Conservation (phyloP, 345 rosid genomes). For the Corchorus capsularis region DNA sequence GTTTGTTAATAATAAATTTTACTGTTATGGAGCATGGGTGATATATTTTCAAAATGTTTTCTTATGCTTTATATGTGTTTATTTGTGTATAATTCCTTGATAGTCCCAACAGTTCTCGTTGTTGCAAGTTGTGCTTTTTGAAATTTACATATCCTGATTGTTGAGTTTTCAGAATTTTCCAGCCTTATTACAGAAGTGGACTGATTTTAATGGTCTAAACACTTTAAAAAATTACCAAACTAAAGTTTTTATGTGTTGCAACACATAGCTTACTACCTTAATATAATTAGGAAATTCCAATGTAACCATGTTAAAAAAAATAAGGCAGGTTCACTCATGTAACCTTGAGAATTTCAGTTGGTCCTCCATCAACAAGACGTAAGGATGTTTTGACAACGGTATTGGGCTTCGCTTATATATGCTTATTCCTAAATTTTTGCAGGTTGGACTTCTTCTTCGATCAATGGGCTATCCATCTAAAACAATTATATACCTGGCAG, state of each 20-base stretch:
- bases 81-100: too few species aligned
- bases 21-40: not conserved
- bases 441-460: slow-evolving; percentile 93
- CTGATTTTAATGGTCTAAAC: not conserved
- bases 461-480: slow-evolving; percentile 89
- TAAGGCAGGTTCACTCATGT: too few species aligned
- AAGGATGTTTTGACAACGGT: not conserved
- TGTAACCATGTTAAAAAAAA: not conserved
- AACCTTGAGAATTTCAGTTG: too few species aligned
- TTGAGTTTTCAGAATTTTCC: not conserved
- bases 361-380: not conserved
- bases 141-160: not conserved
- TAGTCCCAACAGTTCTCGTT: too few species aligned
- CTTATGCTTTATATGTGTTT: too few species aligned
- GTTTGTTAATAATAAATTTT: slow-evolving; percentile 36
- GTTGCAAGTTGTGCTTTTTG: not conserved
- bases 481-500: slow-evolving; percentile 88
- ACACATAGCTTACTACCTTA: not conserved
- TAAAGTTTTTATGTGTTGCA: not conserved
- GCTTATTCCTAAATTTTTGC: slow-evolving; percentile 33
- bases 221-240: not conserved
- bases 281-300: not conserved
- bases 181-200: not conserved
- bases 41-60: not conserved
- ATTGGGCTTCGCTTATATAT: slow-evolving; percentile 16